Percentiles rank a stretch among this genome's conserved stretches.
Evolutionary conservation across 176 grass and related monocot species (phyloP).

Genomic region (Tuctoria greenei): DNA sequence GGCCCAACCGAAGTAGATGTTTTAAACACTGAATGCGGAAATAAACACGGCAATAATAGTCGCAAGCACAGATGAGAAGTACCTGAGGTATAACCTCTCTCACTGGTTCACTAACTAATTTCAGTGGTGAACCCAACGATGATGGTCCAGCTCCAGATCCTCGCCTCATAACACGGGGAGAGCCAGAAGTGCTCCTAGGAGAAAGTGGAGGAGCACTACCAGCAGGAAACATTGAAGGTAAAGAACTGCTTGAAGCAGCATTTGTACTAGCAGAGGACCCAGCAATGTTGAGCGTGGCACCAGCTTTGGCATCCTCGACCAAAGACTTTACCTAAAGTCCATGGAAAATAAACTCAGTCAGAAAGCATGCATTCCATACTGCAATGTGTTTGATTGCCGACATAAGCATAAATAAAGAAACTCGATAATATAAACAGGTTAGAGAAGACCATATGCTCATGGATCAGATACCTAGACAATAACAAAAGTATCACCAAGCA

Average conservation of each 20-base stretch:
- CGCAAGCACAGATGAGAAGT: conserved; percentile 10
- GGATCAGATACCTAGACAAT: neutral
- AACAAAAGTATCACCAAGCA: neutral
- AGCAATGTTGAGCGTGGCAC: conserved; percentile 55
- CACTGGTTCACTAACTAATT: conserved; percentile 91
- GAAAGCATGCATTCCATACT: conserved; percentile 12
- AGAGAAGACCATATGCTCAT: neutral
- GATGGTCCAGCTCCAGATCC: conserved; percentile 65
- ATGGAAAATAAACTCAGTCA: conserved; percentile 35
- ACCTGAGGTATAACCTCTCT: conserved; percentile 99
- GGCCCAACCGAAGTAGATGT: neutral
- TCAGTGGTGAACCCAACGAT: conserved; percentile 89
- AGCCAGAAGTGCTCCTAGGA: conserved; percentile 85
- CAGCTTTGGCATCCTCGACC: conserved; percentile 84
- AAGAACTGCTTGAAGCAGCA: conserved; percentile 57
- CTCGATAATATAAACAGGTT: neutral
- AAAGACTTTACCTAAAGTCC: conserved; percentile 73
- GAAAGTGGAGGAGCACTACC: conserved; percentile 97
- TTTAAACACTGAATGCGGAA: conserved; percentile 10
- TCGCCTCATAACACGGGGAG: conserved; percentile 79
- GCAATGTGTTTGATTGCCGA: neutral
- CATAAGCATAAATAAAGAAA: conserved; percentile 6
- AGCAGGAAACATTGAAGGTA: conserved; percentile 92
- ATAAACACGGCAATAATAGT: conserved; percentile 24
- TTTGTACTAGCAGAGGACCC: conserved; percentile 56